Base-by-base conservation (phyloP, 2,329 filamentous ascomycete species). In the Oidium heveae region DNA sequence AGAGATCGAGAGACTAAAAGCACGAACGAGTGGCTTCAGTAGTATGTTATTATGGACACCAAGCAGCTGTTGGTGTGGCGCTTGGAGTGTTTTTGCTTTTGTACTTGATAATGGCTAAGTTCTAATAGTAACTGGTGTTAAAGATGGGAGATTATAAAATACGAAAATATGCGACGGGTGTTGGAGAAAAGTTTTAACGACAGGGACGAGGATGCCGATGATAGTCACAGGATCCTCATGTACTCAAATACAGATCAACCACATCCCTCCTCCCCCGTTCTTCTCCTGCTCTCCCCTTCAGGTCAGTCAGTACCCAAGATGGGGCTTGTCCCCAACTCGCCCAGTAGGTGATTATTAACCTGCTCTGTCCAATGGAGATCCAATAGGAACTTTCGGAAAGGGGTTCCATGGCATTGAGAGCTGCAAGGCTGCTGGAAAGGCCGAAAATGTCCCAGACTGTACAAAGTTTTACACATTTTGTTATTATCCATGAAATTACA, bases 221-320 rank as follows among this genome's bases (percentile, higher is more conserved):
- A 22, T 18, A 28, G 44, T 15, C n/a, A 24, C 24, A 22, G 44
- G 44, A 22, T 20, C 44, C 44, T 47, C 56, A 56, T 58, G 56
- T 60, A 55, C 58, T 62, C 60, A 63, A 62, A 63, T 63, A 63
- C 36, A 59, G 56, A 60, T 58, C 55, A 37, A 54, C 55, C 57
- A 52, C 57, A 58, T 57, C 61, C 61, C 60, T 56, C 37, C 37
- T 39, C 37, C n/a, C 37, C n/a, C 37, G 57, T 56, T 58, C 57
- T 20, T 37, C 36, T 33, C 49, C 49, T 33, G 33, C 32, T 32
- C 32, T 33, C 49, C 47, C 47, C 47, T 7, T 22, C 44, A 22
- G 24, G 16, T 51, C 22, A 33, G 32, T n/a, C 34, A 39, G 50
- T 15, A 37, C 37, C 18, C 28, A 22, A 8, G 13, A 18, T 18